Percentiles rank a stretch among this genome's conserved stretches.
Evolutionary conservation across 163 green algal species (phyloP).

Genomic region (Chloromonas sp.): DNA sequence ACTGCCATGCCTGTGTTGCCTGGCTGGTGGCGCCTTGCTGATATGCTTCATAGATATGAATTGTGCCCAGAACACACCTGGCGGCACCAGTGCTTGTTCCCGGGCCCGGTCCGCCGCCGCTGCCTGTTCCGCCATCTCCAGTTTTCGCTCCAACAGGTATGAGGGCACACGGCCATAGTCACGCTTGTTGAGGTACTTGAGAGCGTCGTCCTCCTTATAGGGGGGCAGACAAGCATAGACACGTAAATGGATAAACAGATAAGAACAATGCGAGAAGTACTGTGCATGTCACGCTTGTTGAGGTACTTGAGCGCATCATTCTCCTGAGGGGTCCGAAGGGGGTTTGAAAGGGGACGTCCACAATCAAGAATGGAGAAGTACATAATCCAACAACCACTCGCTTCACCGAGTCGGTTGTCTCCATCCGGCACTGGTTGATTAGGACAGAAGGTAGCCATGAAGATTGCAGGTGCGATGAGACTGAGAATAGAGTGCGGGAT

Average conservation of each 20-base stretch:
- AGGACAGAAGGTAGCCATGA: not conserved
- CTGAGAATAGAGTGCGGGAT: no score
- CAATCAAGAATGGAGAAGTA: not conserved
- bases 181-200: slow-evolving; percentile 41
- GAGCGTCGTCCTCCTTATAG: slow-evolving; percentile 11
- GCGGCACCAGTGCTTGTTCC: slow-evolving; percentile 44
- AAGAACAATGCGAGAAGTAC: not conserved
- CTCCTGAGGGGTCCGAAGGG: not conserved
- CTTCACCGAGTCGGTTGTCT: not conserved
- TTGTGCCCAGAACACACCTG: slow-evolving; percentile 16
- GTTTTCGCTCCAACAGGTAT: slow-evolving; percentile 57
- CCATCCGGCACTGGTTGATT: not conserved
- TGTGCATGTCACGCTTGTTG: slow-evolving; percentile 33
- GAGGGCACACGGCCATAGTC: slow-evolving; percentile 52
- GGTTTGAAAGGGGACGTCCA: not conserved
- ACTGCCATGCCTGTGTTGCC: no score
- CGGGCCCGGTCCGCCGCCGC: slow-evolving; percentile 32
- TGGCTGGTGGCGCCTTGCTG: no score
- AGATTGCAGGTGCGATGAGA: no score
- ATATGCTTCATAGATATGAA: no score
- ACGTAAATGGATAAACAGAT: no score
- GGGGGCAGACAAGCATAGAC: not conserved
- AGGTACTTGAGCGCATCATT: slow-evolving; percentile 28
- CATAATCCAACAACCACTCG: not conserved
- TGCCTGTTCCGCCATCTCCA: slow-evolving; percentile 44